Base-by-base conservation (phyloP, 2,329 filamentous ascomycete genomes). In the Paraconiothyrium sp. region DNA sequence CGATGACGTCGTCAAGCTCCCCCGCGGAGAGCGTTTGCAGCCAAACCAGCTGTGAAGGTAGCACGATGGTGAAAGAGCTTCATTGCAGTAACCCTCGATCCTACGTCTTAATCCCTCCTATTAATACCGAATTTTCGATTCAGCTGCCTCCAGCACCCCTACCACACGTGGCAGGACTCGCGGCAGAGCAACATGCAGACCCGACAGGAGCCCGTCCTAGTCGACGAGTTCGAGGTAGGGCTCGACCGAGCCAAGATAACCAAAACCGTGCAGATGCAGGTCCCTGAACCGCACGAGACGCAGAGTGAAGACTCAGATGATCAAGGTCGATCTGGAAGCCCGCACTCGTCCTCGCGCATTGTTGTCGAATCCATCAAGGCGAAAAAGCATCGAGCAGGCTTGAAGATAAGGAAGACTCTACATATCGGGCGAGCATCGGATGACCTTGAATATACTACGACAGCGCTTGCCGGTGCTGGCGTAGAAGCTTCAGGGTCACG, bases 371-470 rank as follows among this genome's bases (percentile, higher is more conserved):
- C 30, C 3, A 62, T 63, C 67, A 9, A 63, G 72, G 44, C 70
- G 65, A 14, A 56, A 66, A 34, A 66, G 59, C 68, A 72, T 30
- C 59, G 62, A 35, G 70, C 70, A 4, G 67, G 65, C 2, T 24
- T 63, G 24, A 74, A 72, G 47, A 63, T 74, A 27, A 63, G 68
- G 32, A 66, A 68, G 30, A 69, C 60, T 1, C 59, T 75, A 1
- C 71, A 73, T 35, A 69, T 75, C 20, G 64, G 61, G 51, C 70
- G 69, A 43, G 14, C n/a, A 43, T 57, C 54, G 14, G 58, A 65
- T 7, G 67, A 72, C 43, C 60, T 67, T n/a, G 32, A 59, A 6
- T 43, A 56, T 8, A 39, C 62, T 13, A 49, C 57, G 2, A 49
- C 66, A 13, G 58, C 71, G 2, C 65, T 75, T 14, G 72, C 63